phyloP scores from a whole-genome alignment of 495 filamentous ascomycete species.

The Trichoderma erinaceum region DNA sequence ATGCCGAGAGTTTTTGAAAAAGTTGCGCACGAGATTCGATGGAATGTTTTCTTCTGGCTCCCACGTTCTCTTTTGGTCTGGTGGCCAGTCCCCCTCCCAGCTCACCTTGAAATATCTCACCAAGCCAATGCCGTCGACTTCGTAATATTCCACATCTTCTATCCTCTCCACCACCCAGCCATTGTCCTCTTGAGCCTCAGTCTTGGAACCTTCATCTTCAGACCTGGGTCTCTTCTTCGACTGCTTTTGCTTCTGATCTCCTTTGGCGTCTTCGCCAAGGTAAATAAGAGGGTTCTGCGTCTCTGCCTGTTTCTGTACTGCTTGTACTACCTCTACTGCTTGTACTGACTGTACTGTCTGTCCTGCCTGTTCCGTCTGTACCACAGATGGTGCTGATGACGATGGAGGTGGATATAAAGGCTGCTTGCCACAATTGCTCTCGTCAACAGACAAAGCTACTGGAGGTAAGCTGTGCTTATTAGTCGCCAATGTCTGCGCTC shows the following conservation, averaged over 20 bases:
- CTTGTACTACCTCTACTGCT: too few relatives aligned
- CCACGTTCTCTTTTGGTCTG: conserved; percentile 42
- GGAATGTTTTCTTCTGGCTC: conserved; percentile 40
- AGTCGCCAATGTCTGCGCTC: neutral
- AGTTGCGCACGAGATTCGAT: conserved; percentile 22
- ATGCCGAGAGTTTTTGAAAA: neutral
- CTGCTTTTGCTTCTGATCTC: neutral
- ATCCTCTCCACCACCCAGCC: conserved; percentile 9
- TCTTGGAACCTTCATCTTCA: neutral
- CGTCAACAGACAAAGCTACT: neutral
- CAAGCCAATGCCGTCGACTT: conserved; percentile 21
- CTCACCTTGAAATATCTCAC: conserved; percentile 34
- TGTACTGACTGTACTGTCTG: too few relatives aligned
- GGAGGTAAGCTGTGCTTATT: neutral
- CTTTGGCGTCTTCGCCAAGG: neutral
- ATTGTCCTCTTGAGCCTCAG: conserved; percentile 17
- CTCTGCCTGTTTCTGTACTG: too few relatives aligned
- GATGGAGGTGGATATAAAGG: neutral
- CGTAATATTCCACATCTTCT: conserved; percentile 21
- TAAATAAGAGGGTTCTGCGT: too few relatives aligned
- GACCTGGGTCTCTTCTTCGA: neutral
- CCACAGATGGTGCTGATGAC: neutral
- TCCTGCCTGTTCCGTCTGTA: neutral
- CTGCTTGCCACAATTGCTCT: neutral
- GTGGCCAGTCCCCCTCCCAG: conserved; percentile 45